phyloP scores from a whole-genome alignment of 1,139 yeast genomes.

The Suhomyces anneliseae region DNA sequence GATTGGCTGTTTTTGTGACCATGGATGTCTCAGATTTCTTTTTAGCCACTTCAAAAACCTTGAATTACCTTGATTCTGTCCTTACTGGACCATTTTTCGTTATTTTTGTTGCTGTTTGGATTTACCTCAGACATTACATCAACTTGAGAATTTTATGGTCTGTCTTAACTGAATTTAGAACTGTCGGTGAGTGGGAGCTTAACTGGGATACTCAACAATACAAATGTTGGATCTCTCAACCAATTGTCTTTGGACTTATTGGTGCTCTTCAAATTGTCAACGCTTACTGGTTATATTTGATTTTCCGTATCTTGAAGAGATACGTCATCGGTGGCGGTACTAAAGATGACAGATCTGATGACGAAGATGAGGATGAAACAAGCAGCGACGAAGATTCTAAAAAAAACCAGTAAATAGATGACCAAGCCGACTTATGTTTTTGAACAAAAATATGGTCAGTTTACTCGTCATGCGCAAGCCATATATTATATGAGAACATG shows the following conservation, averaged over 20 bases:
- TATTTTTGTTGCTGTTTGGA: slow-evolving; percentile 73
- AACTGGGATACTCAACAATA: slow-evolving; percentile 93
- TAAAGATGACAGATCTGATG: slow-evolving; percentile 89
- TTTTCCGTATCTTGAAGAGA: slow-evolving; percentile 74
- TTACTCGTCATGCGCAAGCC: neutral
- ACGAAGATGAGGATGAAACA: slow-evolving; percentile 60
- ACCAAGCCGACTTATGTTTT: no score
- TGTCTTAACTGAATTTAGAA: slow-evolving; percentile 78
- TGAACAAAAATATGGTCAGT: neutral
- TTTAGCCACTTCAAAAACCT: slow-evolving; percentile 76
- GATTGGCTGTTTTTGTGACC: slow-evolving; percentile 83
- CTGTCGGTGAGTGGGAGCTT: slow-evolving; percentile 78
- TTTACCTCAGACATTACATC: slow-evolving; percentile 83
- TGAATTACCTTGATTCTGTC: slow-evolving; percentile 76
- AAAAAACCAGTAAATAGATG: slow-evolving; percentile 18
- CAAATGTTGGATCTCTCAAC: slow-evolving; percentile 94
- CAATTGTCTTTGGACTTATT: slow-evolving; percentile 77
- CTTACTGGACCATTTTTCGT: slow-evolving; percentile 65
- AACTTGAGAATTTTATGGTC: slow-evolving; percentile 84
- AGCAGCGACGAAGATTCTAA: slow-evolving; percentile 24
- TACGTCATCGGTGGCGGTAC: slow-evolving; percentile 56
- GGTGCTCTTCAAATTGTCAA: slow-evolving; percentile 83
- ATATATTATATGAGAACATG: no score
- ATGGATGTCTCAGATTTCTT: slow-evolving; percentile 96
- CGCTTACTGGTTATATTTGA: slow-evolving; percentile 81